These are phyloP conservation scores for Mucor plumbeus DNA, from an alignment of 371 early-diverging fungal genomes.

Conservation along the genomic window DNA sequence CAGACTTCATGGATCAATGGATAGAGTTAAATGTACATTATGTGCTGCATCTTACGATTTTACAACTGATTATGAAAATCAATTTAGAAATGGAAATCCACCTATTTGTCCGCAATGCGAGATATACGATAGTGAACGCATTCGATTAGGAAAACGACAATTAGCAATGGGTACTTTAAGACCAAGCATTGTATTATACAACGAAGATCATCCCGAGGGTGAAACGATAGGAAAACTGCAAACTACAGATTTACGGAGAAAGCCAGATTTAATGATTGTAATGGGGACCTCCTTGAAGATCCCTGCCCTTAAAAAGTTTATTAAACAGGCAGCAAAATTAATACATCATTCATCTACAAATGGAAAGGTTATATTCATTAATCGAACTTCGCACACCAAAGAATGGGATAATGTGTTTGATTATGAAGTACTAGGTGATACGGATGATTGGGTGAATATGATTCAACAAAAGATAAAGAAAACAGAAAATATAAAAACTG, in stretches of 20 bases:
- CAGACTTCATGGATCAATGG: constrained; percentile 91
- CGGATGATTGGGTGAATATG: constrained; percentile 72
- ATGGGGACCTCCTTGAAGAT: constrained; percentile 99
- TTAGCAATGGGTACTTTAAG: constrained; percentile 84
- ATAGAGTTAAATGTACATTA: constrained; percentile 82
- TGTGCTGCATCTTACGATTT: constrained; percentile 75
- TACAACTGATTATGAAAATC: constrained; percentile 49
- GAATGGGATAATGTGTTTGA: constrained; percentile 92
- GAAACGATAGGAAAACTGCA: constrained; percentile 80
- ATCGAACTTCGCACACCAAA: constrained; percentile 64
- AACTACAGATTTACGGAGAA: constrained; percentile 64
- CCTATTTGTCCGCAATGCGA: constrained; percentile 85
- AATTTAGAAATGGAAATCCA: constrained; percentile 73
- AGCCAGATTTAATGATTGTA: constrained; percentile 93
- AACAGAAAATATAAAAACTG: neutral
- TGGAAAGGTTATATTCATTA: constrained; percentile 65
- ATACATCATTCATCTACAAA: constrained; percentile 19
- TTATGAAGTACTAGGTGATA: constrained; percentile 81
- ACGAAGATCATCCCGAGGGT: constrained; percentile 93
- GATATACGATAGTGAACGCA: constrained; percentile 57
- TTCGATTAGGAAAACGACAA: constrained; percentile 72
- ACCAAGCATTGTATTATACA: constrained; percentile 97
- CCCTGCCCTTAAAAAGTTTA: constrained; percentile 88
- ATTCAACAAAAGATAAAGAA: constrained; percentile 20
- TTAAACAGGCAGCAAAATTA: constrained; percentile 82